phyloP scores from a whole-genome alignment of 169 alveolate species.

The Cryptosporidium andersoni region DNA sequence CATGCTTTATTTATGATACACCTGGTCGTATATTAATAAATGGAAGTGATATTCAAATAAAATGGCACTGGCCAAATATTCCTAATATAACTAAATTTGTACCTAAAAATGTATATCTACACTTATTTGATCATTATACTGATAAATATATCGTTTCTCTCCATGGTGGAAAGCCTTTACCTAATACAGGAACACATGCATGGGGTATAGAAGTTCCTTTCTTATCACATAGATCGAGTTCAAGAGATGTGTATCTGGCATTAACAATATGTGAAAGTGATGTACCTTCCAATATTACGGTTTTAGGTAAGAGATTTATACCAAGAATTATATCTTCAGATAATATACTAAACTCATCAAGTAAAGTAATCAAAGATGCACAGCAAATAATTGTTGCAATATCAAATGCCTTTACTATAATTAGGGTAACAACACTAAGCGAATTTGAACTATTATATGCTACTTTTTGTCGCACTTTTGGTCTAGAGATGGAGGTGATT shows the following conservation, averaged over 20 bases:
- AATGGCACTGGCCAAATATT: conserved; percentile 74
- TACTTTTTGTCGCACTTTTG: conserved; percentile 69
- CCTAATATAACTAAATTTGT: conserved; percentile 15
- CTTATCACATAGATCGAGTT: conserved; percentile 52
- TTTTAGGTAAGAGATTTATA: conserved; percentile 8
- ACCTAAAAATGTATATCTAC: conserved; percentile 72
- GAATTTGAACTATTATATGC: conserved; percentile 69
- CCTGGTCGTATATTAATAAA: conserved; percentile 76
- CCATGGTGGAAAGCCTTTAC: conserved; percentile 75
- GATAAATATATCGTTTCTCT: conserved; percentile 66
- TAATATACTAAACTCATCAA: neutral
- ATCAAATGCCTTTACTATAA: conserved; percentile 32
- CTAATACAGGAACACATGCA: conserved; percentile 79
- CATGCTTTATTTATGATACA: conserved; percentile 72
- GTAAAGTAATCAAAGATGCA: neutral
- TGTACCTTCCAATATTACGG: conserved; percentile 41
- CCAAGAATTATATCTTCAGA: neutral
- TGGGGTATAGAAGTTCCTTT: conserved; percentile 75
- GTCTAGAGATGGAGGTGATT: conserved; percentile 67
- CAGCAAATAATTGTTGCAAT: conserved; percentile 51
- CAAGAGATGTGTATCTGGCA: conserved; percentile 53
- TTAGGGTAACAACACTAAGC: conserved; percentile 42
- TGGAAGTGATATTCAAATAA: conserved; percentile 75
- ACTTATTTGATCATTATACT: conserved; percentile 71
- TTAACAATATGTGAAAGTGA: conserved; percentile 33